Evolutionary conservation across 148 eudicot genomes (phyloP).

Genomic region (Spergularia bocconei): DNA sequence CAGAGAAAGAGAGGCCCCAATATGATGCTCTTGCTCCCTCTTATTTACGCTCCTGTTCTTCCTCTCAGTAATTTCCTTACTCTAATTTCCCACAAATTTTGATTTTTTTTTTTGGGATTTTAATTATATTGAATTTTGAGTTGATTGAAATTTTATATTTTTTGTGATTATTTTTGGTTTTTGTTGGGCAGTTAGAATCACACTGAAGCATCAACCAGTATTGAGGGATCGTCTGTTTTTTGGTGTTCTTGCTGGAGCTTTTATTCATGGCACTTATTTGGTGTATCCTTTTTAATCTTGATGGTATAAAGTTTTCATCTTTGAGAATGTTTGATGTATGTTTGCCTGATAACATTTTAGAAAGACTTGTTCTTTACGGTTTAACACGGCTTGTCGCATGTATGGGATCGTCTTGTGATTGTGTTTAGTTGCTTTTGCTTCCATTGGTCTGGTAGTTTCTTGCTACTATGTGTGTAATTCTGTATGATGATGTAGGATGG

Average conservation of each 20-base stretch:
- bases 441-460: too few species aligned
- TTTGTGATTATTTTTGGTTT: background rate
- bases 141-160: background rate
- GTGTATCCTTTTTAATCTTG: slow-evolving; percentile 71
- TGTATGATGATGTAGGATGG: too few species aligned
- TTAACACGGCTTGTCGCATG: background rate
- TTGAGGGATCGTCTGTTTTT: slow-evolving; percentile 81
- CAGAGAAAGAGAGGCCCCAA: slow-evolving; percentile 49
- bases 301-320: background rate
- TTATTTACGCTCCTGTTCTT: slow-evolving; percentile 89
- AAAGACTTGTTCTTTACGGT: background rate
- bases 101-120: background rate
- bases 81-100: background rate
- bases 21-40: slow-evolving; percentile 56
- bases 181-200: slow-evolving; percentile 57
- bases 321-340: background rate
- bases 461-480: too few species aligned
- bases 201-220: slow-evolving; percentile 74
- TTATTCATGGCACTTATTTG: slow-evolving; percentile 79
- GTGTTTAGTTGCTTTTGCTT: too few species aligned
- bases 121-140: background rate
- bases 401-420: background rate
- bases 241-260: slow-evolving; percentile 80
- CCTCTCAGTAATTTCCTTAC: slow-evolving; percentile 67
- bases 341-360: background rate